phyloP scores from a whole-genome alignment of 192 early-diverging fungal genomes.

The Podila clonocystis region DNA sequence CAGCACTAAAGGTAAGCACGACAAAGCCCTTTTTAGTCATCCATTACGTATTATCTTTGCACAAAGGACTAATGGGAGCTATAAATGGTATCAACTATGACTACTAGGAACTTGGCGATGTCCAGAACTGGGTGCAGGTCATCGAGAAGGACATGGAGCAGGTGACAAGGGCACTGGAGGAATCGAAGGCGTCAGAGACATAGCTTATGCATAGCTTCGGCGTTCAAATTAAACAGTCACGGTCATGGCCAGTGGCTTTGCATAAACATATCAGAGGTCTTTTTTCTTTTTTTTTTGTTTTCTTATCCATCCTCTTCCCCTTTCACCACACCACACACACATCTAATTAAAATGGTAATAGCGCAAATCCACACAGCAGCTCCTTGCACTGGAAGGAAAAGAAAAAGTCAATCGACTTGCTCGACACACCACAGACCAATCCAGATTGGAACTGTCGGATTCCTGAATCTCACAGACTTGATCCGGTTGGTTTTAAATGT shows the following conservation, averaged over 20 bases:
- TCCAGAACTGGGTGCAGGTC: conserved; percentile 85
- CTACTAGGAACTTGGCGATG: conserved; percentile 83
- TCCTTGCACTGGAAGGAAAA: no score
- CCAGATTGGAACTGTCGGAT: no score
- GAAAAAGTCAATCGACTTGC: no score
- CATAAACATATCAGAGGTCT: no score
- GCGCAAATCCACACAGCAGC: no score
- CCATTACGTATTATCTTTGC: neutral
- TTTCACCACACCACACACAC: neutral
- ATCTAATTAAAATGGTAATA: conserved; percentile 2
- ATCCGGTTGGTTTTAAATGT: no score
- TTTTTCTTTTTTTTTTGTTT: conserved; percentile 19
- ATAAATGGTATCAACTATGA: neutral
- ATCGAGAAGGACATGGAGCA: conserved; percentile 88
- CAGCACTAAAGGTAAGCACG: conserved; percentile 75
- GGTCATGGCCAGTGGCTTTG: neutral
- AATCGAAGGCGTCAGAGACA: neutral
- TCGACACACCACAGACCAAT: no score
- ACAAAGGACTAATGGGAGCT: neutral
- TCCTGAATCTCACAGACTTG: no score
- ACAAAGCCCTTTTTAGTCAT: neutral
- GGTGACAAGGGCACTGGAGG: conserved; percentile 72
- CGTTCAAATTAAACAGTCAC: neutral
- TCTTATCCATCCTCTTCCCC: neutral
- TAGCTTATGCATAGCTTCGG: neutral